phyloP scores from a whole-genome alignment of 2,329 filamentous ascomycete species.

The Fusarium sp. region DNA sequence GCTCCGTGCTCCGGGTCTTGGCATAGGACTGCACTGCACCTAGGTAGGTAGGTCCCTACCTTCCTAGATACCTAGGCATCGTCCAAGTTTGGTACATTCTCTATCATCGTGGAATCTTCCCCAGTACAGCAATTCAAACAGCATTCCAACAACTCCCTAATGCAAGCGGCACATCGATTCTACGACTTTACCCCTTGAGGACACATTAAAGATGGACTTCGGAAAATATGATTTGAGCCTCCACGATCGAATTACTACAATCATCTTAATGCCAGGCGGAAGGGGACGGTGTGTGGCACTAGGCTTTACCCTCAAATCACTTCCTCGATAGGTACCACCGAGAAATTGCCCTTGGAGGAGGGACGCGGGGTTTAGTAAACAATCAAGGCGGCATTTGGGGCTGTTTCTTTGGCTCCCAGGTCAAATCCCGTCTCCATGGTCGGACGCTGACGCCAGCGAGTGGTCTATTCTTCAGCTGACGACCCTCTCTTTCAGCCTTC shows the following conservation, averaged over 20 bases:
- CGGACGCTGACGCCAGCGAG: slow-evolving; percentile 30
- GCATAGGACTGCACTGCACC: too few relatives aligned
- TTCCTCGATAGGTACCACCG: slow-evolving; percentile 3
- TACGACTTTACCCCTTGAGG: not conserved
- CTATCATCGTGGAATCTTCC: not conserved
- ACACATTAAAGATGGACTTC: not conserved
- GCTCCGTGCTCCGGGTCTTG: too few relatives aligned
- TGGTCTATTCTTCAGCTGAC: slow-evolving; percentile 32
- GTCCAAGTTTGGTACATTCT: not conserved
- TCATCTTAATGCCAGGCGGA: not conserved
- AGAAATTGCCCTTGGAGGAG: slow-evolving; percentile 18
- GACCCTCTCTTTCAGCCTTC: slow-evolving; percentile 20
- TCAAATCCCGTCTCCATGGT: slow-evolving; percentile 14
- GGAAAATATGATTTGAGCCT: slow-evolving; percentile 10
- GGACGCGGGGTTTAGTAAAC: slow-evolving; percentile 1
- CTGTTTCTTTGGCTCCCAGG: slow-evolving; percentile 4
- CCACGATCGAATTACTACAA: slow-evolving; percentile 8
- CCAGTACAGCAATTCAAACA: not conserved
- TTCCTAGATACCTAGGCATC: too few relatives aligned
- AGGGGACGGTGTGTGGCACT: slow-evolving; percentile 30
- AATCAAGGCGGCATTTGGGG: slow-evolving; percentile 10
- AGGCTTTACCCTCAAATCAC: slow-evolving; percentile 27
- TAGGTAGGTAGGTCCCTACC: too few relatives aligned
- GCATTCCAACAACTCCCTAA: not conserved
- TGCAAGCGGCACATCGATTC: not conserved